Evolutionary conservation across 495 filamentous ascomycete species (phyloP).

Genomic region (Achaetomiella virescens): DNA sequence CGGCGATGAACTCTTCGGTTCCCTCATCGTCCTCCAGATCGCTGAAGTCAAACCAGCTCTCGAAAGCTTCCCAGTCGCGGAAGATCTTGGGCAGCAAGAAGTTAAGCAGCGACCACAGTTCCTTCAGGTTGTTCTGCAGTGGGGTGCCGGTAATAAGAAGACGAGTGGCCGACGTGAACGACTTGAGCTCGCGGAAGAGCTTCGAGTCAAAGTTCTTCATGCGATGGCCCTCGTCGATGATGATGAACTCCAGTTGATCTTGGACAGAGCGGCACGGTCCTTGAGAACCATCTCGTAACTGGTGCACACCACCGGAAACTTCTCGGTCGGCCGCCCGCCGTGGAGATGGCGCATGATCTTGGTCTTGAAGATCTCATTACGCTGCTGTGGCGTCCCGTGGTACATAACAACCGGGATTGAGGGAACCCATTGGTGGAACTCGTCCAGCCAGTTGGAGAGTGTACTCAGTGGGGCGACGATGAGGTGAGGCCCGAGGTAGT

Average conservation of each 20-base stretch:
- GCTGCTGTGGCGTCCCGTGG: slow-evolving; percentile 71
- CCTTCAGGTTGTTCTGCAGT: slow-evolving; percentile 89
- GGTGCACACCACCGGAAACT: slow-evolving; percentile 88
- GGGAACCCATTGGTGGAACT: slow-evolving; percentile 86
- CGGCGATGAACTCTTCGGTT: slow-evolving; percentile 63
- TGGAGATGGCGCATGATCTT: slow-evolving; percentile 53
- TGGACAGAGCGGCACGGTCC: slow-evolving; percentile 69
- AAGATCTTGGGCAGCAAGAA: slow-evolving; percentile 92
- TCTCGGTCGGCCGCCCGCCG: slow-evolving; percentile 41
- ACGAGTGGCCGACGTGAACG: slow-evolving; percentile 81
- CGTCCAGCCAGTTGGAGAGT: slow-evolving; percentile 92
- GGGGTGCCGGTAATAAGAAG: slow-evolving; percentile 93
- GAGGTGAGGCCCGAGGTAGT: slow-evolving; percentile 76
- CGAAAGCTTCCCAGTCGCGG: slow-evolving; percentile 79
- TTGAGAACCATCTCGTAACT: slow-evolving; percentile 94
- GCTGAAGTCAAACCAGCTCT: slow-evolving; percentile 94
- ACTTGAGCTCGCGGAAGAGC: slow-evolving; percentile 78
- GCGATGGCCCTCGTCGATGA: slow-evolving; percentile 96
- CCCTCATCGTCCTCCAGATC: slow-evolving; percentile 70
- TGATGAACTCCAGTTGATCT: slow-evolving; percentile 92
- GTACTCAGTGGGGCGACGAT: slow-evolving; percentile 89
- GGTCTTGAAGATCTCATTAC: slow-evolving; percentile 61
- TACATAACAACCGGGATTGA: slow-evolving; percentile 81
- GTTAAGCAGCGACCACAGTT: slow-evolving; percentile 91
- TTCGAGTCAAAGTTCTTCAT: slow-evolving; percentile 96